Percentiles rank a stretch among this genome's conserved stretches.
Evolutionary conservation across 805 yeast genomes (phyloP).

Genomic region (Yarrowia osloensis): DNA sequence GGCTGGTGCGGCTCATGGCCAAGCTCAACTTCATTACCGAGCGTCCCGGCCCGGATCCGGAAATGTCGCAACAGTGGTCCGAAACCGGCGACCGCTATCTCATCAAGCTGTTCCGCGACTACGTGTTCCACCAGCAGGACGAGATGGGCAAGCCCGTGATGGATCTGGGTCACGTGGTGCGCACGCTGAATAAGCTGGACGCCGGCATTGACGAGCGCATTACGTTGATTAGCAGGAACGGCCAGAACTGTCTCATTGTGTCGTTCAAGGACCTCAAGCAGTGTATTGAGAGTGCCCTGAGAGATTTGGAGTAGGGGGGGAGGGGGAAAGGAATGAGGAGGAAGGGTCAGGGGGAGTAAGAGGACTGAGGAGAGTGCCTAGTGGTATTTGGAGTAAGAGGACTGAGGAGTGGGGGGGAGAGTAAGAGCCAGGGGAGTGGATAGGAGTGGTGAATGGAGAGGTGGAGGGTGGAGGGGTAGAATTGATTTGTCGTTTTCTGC

Average conservation of each 20-base stretch:
- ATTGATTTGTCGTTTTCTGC: too few relatives aligned
- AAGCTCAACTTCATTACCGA: conserved; percentile 79
- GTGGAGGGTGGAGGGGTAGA: too few relatives aligned
- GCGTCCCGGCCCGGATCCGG: conserved; percentile 45
- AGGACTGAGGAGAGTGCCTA: too few relatives aligned
- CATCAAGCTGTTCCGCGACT: conserved; percentile 74
- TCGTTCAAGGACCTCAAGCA: conserved; percentile 78
- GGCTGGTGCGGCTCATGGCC: conserved; percentile 77
- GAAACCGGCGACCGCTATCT: conserved; percentile 77
- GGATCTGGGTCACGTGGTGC: conserved; percentile 79
- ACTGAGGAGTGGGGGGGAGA: too few relatives aligned
- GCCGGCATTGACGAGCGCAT: conserved; percentile 87
- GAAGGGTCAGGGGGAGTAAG: too few relatives aligned
- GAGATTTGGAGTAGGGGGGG: conserved; percentile 46
- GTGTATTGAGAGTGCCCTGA: conserved; percentile 67
- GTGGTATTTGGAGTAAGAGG: too few relatives aligned
- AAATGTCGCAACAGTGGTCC: conserved; percentile 52
- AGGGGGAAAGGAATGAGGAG: neutral
- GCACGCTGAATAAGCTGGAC: conserved; percentile 82
- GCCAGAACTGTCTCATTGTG: conserved; percentile 78
- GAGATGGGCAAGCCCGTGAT: conserved; percentile 74
- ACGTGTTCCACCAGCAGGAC: conserved; percentile 80
- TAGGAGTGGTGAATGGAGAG: too few relatives aligned
- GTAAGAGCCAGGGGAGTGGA: too few relatives aligned
- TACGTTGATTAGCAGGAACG: conserved; percentile 79